Evolutionary conservation across 768 basidiomycete genomes (phyloP), one percentile per base, ranked within the genome.

Genomic region (Pleurotus citrinopileatus): DNA sequence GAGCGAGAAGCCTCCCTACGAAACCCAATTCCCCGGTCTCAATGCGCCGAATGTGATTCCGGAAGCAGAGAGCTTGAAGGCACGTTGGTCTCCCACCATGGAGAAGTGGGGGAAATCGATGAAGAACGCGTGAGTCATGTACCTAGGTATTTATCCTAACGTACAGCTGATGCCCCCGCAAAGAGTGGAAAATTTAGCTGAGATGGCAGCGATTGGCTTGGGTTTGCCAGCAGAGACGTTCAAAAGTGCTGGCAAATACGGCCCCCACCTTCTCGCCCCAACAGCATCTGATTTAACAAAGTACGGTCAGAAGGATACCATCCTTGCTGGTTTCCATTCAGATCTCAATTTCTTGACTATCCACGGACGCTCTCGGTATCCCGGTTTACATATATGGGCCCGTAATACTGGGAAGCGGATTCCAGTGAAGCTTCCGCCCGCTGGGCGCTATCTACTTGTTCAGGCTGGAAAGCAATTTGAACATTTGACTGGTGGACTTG

Each of bases 381-480:
- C 93, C 0, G 93, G 91, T 23, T 77, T 97, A 20, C 82, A 97
- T 66, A 90, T 98, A 50, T 97, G 95, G 95, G 95, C 93, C 12
- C 81, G 95, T 32, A 97, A 98, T 63, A 87, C 87, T 0, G 95
- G 95, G 26, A 93, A 90, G 66, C 85, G 91, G 12, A 91, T 98
- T 56, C 76, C 86, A 2, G 94, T 97, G 42, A 84, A 79, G 63
- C 92, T 98, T 46, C 94, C 58, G 2, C 52, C 94, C 0, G 75
- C 80, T 1, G 90, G 88, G 3, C 81, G 86, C 36, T 86, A 86
- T 64, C 78, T 98, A 28, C 81, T 98, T 12, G 92, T 98, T 1
- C 95, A 98, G 69, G 94, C 94, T 1, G 95, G 95, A 36, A 96
- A 94, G 69, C 95, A 98, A 65, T 80, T 98, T 9, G 95, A 97